Base-by-base conservation (phyloP, 2,329 filamentous ascomycete genomes). In the Cladophialophora immunda region DNA sequence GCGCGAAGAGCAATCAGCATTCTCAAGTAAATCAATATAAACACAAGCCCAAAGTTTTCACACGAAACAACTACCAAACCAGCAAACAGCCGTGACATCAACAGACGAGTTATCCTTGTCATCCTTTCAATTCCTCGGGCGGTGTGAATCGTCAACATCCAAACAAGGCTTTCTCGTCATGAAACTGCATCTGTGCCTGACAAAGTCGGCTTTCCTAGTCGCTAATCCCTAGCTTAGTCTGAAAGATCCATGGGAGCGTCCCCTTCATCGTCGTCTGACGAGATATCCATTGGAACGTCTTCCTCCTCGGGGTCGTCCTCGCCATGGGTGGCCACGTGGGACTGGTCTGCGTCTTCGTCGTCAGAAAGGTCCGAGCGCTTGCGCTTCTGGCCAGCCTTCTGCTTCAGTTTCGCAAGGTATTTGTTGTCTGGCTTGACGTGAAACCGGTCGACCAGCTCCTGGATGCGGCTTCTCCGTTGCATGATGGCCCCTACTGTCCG, bases 401-500 rank as follows among this genome's bases (percentile, higher is more conserved):
- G n/a, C 41, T 53, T 36, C 19, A 19, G 29, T 25, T 27, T 61
- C 57, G 9, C 17, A n/a, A 64, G 67, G 13, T 53, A 71, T 8
- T 19, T 29, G 8, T 57, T 19, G n/a, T 70, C 68, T 15, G 7
- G 2, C 3, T 29, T 58, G 53, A 67, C 41, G 13, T 41, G 27
- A 41, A 69, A 70, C 5, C 62, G 36, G 7, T 65, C 54, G 19
- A 62, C 50, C 25, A 68, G 65, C 3, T 29, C 17, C 25, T 19
- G 4, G 15, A 36, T 29, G 4, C 66, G 64, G 36, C n/a, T 19
- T 32, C 64, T 59, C 38, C 62, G 64, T 1, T 68, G 65, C 62
- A 67, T 70, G 8, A 70, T 19, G 1, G 58, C 68, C 1, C 32
- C 19, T 8, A 53, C 13, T 27, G 57, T 61, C 30, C 68, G 68